Percentiles rank a stretch among this genome's conserved stretches.
phyloP scores from a whole-genome alignment of 768 basidiomycete species.

The Ramaria sp. region DNA sequence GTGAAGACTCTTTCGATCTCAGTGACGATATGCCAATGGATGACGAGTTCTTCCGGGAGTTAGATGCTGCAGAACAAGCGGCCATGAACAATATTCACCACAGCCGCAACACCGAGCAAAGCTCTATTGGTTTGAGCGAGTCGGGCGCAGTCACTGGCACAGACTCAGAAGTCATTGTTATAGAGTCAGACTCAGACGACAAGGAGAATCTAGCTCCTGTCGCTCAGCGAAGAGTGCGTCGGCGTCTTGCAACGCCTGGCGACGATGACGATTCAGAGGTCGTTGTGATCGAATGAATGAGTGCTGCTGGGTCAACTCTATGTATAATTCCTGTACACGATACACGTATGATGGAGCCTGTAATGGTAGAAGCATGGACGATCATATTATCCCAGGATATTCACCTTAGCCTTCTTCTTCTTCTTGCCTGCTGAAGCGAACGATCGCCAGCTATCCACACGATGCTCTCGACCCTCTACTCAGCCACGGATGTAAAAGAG shows the following conservation, averaged over 20 bases:
- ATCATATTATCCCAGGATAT: constrained; percentile 47
- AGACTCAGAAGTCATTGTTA: constrained; percentile 27
- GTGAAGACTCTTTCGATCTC: constrained; percentile 2
- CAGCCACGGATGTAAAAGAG: background rate
- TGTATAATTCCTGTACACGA: background rate
- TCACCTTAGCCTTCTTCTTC: constrained; percentile 71
- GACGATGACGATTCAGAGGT: constrained; percentile 9
- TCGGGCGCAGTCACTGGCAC: constrained; percentile 14
- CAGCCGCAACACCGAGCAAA: constrained; percentile 14
- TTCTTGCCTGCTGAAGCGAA: constrained; percentile 51
- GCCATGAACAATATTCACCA: constrained; percentile 15
- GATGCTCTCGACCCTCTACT: constrained; percentile 58
- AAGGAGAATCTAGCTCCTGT: constrained; percentile 50
- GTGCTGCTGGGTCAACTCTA: constrained; percentile 35
- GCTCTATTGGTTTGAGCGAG: constrained; percentile 9
- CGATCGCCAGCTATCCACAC: constrained; percentile 76
- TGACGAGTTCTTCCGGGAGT: constrained; percentile 27
- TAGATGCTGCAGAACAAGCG: constrained; percentile 25
- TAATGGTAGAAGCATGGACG: constrained; percentile 6
- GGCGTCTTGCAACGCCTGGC: constrained; percentile 22
- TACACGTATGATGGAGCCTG: constrained; percentile 6
- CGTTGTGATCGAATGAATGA: constrained; percentile 13
- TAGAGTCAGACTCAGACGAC: constrained; percentile 42
- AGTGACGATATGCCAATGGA: constrained; percentile 1
- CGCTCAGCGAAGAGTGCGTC: constrained; percentile 39